phyloP scores from a whole-genome alignment of 352 stramenopile species.

The Phytophthora pseudosyringae region DNA sequence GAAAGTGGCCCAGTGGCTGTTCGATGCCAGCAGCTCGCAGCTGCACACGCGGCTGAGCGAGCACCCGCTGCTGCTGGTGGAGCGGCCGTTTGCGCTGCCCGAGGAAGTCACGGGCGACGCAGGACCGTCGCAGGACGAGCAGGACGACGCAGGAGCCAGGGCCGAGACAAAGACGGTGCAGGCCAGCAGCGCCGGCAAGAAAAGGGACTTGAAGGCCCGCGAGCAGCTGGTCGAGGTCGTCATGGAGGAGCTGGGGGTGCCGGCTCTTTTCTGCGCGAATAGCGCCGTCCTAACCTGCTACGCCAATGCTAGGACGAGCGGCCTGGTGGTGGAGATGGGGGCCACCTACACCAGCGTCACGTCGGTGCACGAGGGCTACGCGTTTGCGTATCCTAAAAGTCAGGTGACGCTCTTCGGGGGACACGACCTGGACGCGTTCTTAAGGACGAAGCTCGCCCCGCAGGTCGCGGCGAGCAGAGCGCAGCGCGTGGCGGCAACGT shows the following conservation, averaged over 20 bases:
- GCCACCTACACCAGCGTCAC: conserved; percentile 80
- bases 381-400: conserved; percentile 68
- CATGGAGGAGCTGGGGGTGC: conserved; percentile 80
- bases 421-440: conserved; percentile 69
- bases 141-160: conserved; percentile 20
- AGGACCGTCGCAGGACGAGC: conserved; percentile 27
- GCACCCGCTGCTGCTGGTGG: conserved; percentile 69
- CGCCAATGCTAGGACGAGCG: conserved; percentile 81
- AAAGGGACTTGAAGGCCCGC: conserved; percentile 54
- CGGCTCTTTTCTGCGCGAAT: conserved; percentile 85
- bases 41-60: conserved; percentile 69
- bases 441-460: conserved; percentile 57
- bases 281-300: conserved; percentile 85
- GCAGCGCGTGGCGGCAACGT: conserved; percentile 18
- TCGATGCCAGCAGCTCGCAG: conserved; percentile 49
- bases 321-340: conserved; percentile 82
- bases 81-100: conserved; percentile 66
- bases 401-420: conserved; percentile 67
- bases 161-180: conserved; percentile 12
- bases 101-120: conserved; percentile 42
- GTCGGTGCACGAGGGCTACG: conserved; percentile 82
- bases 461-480: conserved; percentile 38
- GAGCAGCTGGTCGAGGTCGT: conserved; percentile 83
- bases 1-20: conserved; percentile 73
- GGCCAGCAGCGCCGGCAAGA: conserved; percentile 51